A percentile compares a stretch with the other conserved stretches of the same genome.
phyloP scores from a whole-genome alignment of 164 flowering plant genomes.

The Vitis riparia region DNA sequence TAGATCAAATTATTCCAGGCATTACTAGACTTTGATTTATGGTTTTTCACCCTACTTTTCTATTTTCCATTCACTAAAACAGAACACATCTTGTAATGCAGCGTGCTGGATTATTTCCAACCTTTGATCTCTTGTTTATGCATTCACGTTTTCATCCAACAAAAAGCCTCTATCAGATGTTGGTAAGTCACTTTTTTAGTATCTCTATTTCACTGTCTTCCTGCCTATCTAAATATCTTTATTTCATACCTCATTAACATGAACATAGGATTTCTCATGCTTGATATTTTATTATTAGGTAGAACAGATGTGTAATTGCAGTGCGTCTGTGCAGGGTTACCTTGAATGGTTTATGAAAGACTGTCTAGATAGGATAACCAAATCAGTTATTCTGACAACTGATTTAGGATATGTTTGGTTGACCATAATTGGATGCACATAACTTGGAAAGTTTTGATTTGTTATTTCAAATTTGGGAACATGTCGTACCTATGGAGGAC shows the following conservation, averaged over 20 bases:
- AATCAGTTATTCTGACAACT: too few relatives aligned
- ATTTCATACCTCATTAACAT: too few relatives aligned
- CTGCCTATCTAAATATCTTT: not conserved
- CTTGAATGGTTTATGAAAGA: too few relatives aligned
- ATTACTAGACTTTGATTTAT: not conserved
- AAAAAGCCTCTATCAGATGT: conserved; percentile 49
- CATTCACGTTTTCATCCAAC: conserved; percentile 68
- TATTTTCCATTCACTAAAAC: conserved; percentile 12
- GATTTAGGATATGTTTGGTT: too few relatives aligned
- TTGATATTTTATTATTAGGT: not conserved
- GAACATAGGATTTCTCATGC: not conserved
- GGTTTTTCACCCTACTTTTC: not conserved
- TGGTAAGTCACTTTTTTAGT: conserved; percentile 48
- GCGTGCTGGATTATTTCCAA: conserved; percentile 91
- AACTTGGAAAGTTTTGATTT: too few relatives aligned
- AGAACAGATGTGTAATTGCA: too few relatives aligned
- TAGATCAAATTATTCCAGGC: not conserved
- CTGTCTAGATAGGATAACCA: too few relatives aligned
- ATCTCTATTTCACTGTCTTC: conserved; percentile 1
- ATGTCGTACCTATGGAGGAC: too few relatives aligned
- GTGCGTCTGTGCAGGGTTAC: too few relatives aligned
- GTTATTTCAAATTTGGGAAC: too few relatives aligned
- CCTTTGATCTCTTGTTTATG: conserved; percentile 71
- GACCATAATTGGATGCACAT: too few relatives aligned
- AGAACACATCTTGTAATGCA: conserved; percentile 31